A percentile compares a stretch with the other conserved stretches of the same genome.
These are phyloP conservation scores for Sordariomycetes sp. DNA, from an alignment of 2,329 filamentous ascomycete species.

Conservation along the genomic window DNA sequence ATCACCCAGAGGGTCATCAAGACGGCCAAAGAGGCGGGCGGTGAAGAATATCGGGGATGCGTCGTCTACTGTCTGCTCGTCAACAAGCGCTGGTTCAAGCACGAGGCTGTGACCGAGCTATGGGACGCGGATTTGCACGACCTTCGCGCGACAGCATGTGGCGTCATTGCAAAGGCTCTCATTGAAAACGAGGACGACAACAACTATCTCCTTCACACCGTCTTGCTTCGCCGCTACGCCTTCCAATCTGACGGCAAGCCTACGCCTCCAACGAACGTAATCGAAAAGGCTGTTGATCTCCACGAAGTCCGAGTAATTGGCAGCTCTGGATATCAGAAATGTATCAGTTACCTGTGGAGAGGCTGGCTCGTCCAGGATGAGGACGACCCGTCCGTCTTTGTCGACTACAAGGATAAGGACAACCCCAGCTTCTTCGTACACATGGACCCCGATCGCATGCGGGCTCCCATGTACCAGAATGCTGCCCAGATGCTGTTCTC, in stretches of 20 bases:
- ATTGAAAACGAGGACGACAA: slow-evolving; percentile 81
- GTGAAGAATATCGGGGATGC: slow-evolving; percentile 63
- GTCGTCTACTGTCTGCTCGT: slow-evolving; percentile 80
- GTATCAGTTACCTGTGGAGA: slow-evolving; percentile 84
- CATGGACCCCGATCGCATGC: slow-evolving; percentile 90
- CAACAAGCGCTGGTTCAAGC: slow-evolving; percentile 63
- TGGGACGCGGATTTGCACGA: slow-evolving; percentile 87
- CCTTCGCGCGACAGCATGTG: slow-evolving; percentile 72
- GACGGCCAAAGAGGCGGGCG: slow-evolving; percentile 76
- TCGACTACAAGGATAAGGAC: slow-evolving; percentile 77
- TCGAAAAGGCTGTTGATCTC: slow-evolving; percentile 88
- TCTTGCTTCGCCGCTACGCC: slow-evolving; percentile 84
- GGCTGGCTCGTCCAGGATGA: slow-evolving; percentile 98
- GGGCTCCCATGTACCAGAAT: slow-evolving; percentile 88
- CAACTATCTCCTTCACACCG: slow-evolving; percentile 66
- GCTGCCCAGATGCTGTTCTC: slow-evolving; percentile 78
- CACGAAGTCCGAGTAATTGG: slow-evolving; percentile 85
- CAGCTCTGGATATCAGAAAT: slow-evolving; percentile 91
- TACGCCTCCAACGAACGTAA: slow-evolving; percentile 72
- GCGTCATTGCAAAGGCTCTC: slow-evolving; percentile 80
- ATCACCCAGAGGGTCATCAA: slow-evolving; percentile 73
- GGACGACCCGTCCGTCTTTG: slow-evolving; percentile 78
- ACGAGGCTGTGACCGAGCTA: slow-evolving; percentile 70
- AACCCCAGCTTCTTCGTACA: slow-evolving; percentile 71
- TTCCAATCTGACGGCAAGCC: slow-evolving; percentile 63